Conservation (phyloP, 257 asterid species). For the Fraxinus quadrangulata region DNA sequence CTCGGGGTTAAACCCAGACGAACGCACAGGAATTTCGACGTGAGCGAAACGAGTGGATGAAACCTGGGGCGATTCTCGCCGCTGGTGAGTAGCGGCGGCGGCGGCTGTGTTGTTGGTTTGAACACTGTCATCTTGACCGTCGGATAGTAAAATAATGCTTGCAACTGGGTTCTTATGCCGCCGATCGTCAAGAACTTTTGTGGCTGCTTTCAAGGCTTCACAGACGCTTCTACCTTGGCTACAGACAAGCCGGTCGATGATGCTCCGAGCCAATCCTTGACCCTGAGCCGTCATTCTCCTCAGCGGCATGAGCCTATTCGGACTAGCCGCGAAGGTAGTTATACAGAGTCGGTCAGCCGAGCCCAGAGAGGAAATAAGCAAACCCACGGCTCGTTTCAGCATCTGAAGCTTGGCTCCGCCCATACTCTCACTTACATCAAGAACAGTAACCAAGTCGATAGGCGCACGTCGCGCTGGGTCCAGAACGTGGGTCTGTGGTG, state of each 20-base stretch:
- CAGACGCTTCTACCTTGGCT: slow-evolving; percentile 66
- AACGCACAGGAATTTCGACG: slow-evolving; percentile 77
- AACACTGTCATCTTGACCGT: slow-evolving; percentile 60
- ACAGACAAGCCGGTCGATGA: slow-evolving; percentile 61
- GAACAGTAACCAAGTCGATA: slow-evolving; percentile 79
- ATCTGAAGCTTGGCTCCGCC: slow-evolving; percentile 81
- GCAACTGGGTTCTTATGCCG: slow-evolving; percentile 86
- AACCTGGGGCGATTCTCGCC: slow-evolving; percentile 32
- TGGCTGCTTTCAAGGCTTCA: slow-evolving; percentile 74
- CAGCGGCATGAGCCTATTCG: slow-evolving; percentile 62
- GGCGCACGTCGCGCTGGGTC: slow-evolving; percentile 74
- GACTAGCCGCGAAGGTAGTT: slow-evolving; percentile 61
- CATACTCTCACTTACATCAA: slow-evolving; percentile 83
- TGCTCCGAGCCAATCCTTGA: slow-evolving; percentile 60
- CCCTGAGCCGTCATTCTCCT: slow-evolving; percentile 73
- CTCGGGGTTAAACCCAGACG: slow-evolving; percentile 51
- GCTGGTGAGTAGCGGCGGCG: slow-evolving; percentile 20
- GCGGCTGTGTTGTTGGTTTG: slow-evolving; percentile 26
- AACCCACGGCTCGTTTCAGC: slow-evolving; percentile 84
- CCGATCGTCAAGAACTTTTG: slow-evolving; percentile 75
- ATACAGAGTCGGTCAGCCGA: slow-evolving; percentile 86
- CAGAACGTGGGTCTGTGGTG: slow-evolving; percentile 32
- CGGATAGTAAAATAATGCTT: slow-evolving; percentile 71
- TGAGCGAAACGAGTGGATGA: slow-evolving; percentile 75
- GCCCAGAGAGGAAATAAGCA: slow-evolving; percentile 85